Evolutionary conservation across 164 flowering plant species (phyloP).

Genomic region (Vitis cinerea): DNA sequence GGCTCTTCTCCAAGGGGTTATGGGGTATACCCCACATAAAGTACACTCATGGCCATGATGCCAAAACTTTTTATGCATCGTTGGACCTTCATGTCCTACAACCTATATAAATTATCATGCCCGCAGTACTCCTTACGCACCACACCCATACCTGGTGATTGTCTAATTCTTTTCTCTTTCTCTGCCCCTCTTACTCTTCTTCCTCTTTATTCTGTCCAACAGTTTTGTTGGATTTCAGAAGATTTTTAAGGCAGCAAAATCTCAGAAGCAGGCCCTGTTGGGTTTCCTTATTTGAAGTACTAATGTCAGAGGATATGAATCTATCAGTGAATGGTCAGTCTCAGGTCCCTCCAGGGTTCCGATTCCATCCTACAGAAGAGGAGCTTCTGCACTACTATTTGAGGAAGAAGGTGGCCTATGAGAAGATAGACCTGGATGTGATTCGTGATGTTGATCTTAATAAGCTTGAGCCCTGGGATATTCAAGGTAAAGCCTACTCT

Average conservation of each 20-base stretch:
- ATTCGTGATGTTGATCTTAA: constrained; percentile 91
- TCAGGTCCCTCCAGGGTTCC: constrained; percentile 87
- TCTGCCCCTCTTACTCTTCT: not conserved
- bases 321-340: constrained; percentile 73
- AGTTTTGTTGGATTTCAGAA: not conserved
- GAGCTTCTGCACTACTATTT: constrained; percentile 89
- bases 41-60: constrained; percentile 28
- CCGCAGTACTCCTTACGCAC: constrained; percentile 28
- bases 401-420: constrained; percentile 71
- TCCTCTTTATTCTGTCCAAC: not conserved
- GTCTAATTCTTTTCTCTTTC: constrained; percentile 1
- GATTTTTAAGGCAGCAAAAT: not conserved
- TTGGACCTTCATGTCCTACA: constrained; percentile 23
- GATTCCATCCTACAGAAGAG: constrained; percentile 94
- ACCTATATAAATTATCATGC: constrained; percentile 30
- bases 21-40: constrained; percentile 23
- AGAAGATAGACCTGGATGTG: constrained; percentile 86
- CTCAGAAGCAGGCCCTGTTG: not conserved
- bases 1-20: constrained; percentile 22
- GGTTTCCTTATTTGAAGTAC: no score
- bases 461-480: constrained; percentile 96
- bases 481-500: constrained; percentile 59
- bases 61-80: constrained; percentile 38
- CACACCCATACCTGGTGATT: not conserved
- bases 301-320: constrained; percentile 53